These are phyloP conservation scores for Naganishia sp. DNA, from an alignment of 1,284 basidiomycete genomes.

Conservation along the genomic window DNA sequence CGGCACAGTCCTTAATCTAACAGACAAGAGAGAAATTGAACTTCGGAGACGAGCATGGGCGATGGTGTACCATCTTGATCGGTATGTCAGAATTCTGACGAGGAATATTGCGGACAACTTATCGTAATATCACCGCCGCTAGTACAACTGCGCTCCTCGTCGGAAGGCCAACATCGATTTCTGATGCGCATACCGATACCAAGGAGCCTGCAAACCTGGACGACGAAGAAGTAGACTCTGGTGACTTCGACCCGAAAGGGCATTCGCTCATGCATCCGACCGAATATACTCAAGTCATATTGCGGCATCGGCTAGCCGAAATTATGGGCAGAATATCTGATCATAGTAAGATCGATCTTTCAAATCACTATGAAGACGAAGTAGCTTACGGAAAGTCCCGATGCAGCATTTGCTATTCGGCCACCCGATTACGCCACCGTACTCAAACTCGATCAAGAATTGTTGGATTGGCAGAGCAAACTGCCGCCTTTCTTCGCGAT, in stretches of 20 bases:
- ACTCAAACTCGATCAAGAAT: constrained; percentile 54
- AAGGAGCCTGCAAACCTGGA: constrained; percentile 54
- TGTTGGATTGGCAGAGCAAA: constrained; percentile 52
- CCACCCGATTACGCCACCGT: constrained; percentile 55
- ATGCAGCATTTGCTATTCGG: constrained; percentile 52
- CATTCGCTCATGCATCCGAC: constrained; percentile 53
- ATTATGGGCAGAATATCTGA: constrained; percentile 56
- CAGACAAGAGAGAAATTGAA: constrained; percentile 54
- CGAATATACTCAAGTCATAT: constrained; percentile 53
- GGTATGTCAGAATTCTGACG: constrained; percentile 27
- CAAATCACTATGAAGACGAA: background rate
- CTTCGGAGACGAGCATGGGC: constrained; percentile 54
- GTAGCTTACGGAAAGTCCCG: background rate
- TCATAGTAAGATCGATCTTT: constrained; percentile 40
- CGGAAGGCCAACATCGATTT: constrained; percentile 54
- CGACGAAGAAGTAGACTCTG: constrained; percentile 54
- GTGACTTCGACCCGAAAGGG: constrained; percentile 53
- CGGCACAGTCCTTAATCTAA: constrained; percentile 53
- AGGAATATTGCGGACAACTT: too few species aligned
- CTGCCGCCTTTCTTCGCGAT: constrained; percentile 52
- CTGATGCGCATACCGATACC: constrained; percentile 55
- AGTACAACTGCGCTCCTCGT: constrained; percentile 54
- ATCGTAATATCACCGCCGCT: background rate
- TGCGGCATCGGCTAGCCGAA: constrained; percentile 52
- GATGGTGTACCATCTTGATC: constrained; percentile 54